A percentile compares a stretch with the other conserved stretches of the same genome.
Evolutionary conservation across 2,329 filamentous ascomycete species (phyloP).

Genomic region (Apiospora kogelbergensis): DNA sequence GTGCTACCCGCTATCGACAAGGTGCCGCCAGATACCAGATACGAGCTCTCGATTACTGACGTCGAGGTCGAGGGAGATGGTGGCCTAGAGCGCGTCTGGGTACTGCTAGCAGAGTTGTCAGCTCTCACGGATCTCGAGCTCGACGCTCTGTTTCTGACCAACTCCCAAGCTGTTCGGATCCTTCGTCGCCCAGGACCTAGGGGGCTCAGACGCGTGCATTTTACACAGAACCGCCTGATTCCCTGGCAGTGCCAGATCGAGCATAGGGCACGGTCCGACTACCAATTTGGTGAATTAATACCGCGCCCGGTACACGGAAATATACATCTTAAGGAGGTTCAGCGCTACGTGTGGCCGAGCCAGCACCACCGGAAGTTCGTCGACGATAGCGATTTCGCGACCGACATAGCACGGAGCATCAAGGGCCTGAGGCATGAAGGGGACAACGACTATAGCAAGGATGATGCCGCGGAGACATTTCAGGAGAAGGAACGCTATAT

Average conservation of each 20-base stretch:
- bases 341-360: conserved; percentile 17
- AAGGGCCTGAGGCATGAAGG: conserved; percentile 13
- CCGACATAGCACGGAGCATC: conserved; percentile 13
- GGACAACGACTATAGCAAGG: conserved; percentile 6
- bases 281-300: not conserved
- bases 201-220: conserved; percentile 14
- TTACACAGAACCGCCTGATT: conserved; percentile 13
- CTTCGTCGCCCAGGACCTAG: conserved; percentile 11
- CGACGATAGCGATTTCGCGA: conserved; percentile 12
- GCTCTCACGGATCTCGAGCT: conserved; percentile 16
- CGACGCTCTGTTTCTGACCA: conserved; percentile 15
- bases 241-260: not conserved
- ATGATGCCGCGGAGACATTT: not conserved
- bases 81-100: conserved; percentile 9
- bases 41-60: conserved; percentile 3
- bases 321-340: not conserved
- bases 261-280: not conserved
- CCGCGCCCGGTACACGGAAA: not conserved
- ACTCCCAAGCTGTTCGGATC: not conserved
- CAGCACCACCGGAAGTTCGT: conserved; percentile 7
- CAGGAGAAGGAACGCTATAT: not conserved
- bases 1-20: not conserved
- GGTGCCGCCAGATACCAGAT: not conserved
- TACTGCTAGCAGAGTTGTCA: conserved; percentile 10
- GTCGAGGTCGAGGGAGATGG: not conserved